phyloP scores from a whole-genome alignment of 208 protist species.

The Leishmania lainsoni region DNA sequence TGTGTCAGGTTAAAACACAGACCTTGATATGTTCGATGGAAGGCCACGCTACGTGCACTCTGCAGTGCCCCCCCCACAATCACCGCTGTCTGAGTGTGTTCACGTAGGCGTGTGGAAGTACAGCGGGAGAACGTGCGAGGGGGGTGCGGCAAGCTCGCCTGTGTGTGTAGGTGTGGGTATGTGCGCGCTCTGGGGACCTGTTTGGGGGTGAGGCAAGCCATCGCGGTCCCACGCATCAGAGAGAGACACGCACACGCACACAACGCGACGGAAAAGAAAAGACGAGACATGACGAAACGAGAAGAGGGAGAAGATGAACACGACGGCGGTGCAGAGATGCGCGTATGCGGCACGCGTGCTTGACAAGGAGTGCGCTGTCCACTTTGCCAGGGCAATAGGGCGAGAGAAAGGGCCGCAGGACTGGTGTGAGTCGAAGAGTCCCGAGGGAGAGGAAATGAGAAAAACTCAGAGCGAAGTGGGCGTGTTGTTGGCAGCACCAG shows the following conservation, averaged over 20 bases:
- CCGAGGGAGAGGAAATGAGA: not conserved
- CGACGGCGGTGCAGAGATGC: not conserved
- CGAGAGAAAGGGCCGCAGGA: not conserved
- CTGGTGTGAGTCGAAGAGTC: not conserved
- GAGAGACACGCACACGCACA: not conserved
- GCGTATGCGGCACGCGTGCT: not conserved
- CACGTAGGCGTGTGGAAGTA: too few relatives aligned
- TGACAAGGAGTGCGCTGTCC: not conserved
- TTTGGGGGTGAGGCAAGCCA: not conserved
- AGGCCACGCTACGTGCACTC: not conserved
- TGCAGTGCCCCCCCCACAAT: not conserved
- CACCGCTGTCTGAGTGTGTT: not conserved
- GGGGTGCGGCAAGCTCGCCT: not conserved
- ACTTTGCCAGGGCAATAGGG: not conserved
- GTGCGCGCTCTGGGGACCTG: not conserved
- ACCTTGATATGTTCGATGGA: not conserved
- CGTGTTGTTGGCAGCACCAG: not conserved
- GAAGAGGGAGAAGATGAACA: not conserved
- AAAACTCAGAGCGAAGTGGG: not conserved
- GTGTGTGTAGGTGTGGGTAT: not conserved
- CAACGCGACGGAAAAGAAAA: not conserved
- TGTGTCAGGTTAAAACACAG: not conserved
- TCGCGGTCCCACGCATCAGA: not conserved
- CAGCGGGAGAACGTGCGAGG: not conserved
- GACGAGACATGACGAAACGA: not conserved